These are phyloP conservation scores for Tranzscheliella williamsii DNA, from an alignment of 1,284 basidiomycete species.

Conservation along the genomic window DNA sequence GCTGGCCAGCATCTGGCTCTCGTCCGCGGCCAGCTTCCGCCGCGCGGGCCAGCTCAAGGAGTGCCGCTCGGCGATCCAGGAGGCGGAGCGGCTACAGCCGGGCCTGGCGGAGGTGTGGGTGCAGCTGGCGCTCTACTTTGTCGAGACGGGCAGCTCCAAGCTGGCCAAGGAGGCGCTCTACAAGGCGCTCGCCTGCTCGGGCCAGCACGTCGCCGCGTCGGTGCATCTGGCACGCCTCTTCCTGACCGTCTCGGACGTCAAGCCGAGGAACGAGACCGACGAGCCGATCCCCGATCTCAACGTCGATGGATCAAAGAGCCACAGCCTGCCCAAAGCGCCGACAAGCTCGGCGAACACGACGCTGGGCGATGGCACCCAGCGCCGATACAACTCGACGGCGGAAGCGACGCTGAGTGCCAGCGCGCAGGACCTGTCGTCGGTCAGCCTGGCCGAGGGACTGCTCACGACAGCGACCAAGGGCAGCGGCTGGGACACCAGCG, in stretches of 20 bases:
- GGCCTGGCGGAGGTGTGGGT: conserved; percentile 89
- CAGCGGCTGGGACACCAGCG: conserved; percentile 48
- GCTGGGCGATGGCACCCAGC: neutral
- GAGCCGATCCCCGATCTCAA: neutral
- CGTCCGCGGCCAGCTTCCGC: conserved; percentile 90
- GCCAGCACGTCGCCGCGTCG: conserved; percentile 45
- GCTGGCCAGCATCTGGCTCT: conserved; percentile 88
- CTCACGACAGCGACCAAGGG: conserved; percentile 45
- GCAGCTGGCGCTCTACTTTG: conserved; percentile 65
- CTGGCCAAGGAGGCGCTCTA: conserved; percentile 56
- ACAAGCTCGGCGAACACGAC: neutral
- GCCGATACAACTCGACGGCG: conserved; percentile 16
- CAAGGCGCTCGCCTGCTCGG: conserved; percentile 56
- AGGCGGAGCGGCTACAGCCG: conserved; percentile 87
- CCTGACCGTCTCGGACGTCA: conserved; percentile 34
- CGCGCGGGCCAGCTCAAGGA: conserved; percentile 85
- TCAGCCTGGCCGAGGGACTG: conserved; percentile 54
- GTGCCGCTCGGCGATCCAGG: conserved; percentile 84
- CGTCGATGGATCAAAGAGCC: neutral
- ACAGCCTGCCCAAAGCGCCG: neutral
- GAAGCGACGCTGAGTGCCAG: conserved; percentile 32
- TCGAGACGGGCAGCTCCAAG: conserved; percentile 12
- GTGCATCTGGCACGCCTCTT: conserved; percentile 56
- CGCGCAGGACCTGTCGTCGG: conserved; percentile 40
- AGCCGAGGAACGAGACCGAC: conserved; percentile 15